Evolutionary conservation across 192 early-diverging fungal species (phyloP).

Genomic region (Dissophora ornata): DNA sequence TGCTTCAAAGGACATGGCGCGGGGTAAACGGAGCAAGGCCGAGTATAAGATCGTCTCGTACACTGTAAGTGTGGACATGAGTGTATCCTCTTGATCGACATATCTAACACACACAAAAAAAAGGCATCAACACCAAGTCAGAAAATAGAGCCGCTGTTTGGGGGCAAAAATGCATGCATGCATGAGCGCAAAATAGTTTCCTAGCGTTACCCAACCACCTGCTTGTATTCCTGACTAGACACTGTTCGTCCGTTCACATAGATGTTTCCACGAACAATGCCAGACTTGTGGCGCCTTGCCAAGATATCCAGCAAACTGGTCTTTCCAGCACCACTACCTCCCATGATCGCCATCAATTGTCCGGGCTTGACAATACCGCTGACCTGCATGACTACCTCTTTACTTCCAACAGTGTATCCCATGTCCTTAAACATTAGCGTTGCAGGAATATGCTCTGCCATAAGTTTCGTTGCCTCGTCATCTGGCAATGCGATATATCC

Average conservation of each 20-base stretch:
- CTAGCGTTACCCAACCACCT: slow-evolving; percentile 72
- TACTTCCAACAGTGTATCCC: slow-evolving; percentile 66
- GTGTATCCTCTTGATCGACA: slow-evolving; percentile 93
- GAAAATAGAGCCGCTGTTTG: too few species aligned
- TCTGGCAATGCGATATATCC: slow-evolving; percentile 60
- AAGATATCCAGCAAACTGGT: slow-evolving; percentile 93
- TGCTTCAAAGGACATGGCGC: slow-evolving; percentile 73
- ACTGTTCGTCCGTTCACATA: slow-evolving; percentile 80
- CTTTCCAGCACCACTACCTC: slow-evolving; percentile 93
- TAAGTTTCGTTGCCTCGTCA: slow-evolving; percentile 73
- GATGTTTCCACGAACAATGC: slow-evolving; percentile 77
- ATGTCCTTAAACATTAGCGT: slow-evolving; percentile 74
- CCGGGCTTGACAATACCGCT: slow-evolving; percentile 85
- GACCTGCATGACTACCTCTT: slow-evolving; percentile 61
- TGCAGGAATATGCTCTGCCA: slow-evolving; percentile 79
- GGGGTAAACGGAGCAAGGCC: slow-evolving; percentile 84
- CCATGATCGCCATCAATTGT: slow-evolving; percentile 95
- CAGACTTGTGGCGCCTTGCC: slow-evolving; percentile 78
- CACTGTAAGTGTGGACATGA: slow-evolving; percentile 89
- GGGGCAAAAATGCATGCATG: too few species aligned
- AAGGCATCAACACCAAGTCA: not conserved
- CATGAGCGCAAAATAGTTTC: too few species aligned
- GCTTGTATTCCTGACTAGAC: slow-evolving; percentile 73
- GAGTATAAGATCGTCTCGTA: slow-evolving; percentile 92
- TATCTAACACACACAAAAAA: slow-evolving; percentile 59